Percentiles rank a stretch among this genome's conserved stretches.
Evolutionary conservation across 352 stramenopile genomes (phyloP).

Genomic region (Pythium vanterpoolii): DNA sequence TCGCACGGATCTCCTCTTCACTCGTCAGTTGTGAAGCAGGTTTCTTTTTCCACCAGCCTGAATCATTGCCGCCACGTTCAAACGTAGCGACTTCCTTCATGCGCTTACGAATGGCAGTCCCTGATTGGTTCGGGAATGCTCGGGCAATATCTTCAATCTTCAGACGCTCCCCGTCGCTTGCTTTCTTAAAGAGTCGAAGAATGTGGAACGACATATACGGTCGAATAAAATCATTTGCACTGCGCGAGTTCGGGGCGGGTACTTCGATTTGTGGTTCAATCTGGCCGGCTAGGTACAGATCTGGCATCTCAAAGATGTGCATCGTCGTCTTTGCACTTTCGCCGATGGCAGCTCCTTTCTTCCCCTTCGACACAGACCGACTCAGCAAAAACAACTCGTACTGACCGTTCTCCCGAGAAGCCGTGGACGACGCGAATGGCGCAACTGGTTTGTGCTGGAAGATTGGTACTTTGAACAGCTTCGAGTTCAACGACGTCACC

Average conservation of each 20-base stretch:
- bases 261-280: conserved; percentile 84
- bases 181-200: conserved; percentile 79
- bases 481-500: conserved; percentile 79
- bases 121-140: conserved; percentile 79
- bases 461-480: conserved; percentile 82
- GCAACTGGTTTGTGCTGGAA: conserved; percentile 63
- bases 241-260: conserved; percentile 71
- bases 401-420: conserved; percentile 38
- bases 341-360: conserved; percentile 40
- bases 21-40: conserved; percentile 51
- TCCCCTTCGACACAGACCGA: conserved; percentile 69
- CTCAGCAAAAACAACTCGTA: conserved; percentile 72
- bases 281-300: conserved; percentile 73
- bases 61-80: conserved; percentile 78
- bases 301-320: conserved; percentile 66
- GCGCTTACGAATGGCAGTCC: background rate
- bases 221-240: conserved; percentile 82
- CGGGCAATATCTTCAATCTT: conserved; percentile 84
- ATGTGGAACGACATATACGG: conserved; percentile 89
- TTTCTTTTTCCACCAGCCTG: conserved; percentile 85
- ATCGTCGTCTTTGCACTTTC: conserved; percentile 54
- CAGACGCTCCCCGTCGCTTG: conserved; percentile 67
- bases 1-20: conserved; percentile 74
- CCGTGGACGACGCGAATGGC: conserved; percentile 41
- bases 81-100: conserved; percentile 80